These are phyloP conservation scores for Penicillium coffeae DNA, from an alignment of 495 filamentous ascomycete species.

Conservation along the genomic window DNA sequence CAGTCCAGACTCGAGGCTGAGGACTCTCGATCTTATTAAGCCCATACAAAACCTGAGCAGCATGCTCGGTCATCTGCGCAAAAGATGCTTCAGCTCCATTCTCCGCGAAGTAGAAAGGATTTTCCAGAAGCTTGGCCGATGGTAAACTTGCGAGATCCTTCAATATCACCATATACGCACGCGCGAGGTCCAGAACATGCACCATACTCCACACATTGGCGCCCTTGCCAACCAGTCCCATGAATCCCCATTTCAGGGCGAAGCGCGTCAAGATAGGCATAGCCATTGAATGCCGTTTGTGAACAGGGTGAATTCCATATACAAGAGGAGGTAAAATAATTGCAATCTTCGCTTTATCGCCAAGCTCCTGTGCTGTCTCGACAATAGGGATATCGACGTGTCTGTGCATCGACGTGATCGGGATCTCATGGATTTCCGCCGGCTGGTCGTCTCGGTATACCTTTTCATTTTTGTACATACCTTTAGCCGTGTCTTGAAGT, in stretches of 20 bases:
- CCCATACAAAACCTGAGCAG: constrained; percentile 13
- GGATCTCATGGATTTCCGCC: constrained; percentile 28
- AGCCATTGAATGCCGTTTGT: constrained; percentile 28
- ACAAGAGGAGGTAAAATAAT: constrained; percentile 36
- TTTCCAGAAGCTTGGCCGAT: constrained; percentile 11
- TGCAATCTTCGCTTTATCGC: constrained; percentile 29
- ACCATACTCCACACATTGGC: constrained; percentile 22
- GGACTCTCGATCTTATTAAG: background rate
- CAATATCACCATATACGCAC: constrained; percentile 28
- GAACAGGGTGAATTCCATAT: constrained; percentile 25
- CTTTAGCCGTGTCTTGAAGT: constrained; percentile 16
- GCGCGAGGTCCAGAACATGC: constrained; percentile 27
- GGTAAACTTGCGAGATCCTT: constrained; percentile 25
- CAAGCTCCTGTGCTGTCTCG: constrained; percentile 23
- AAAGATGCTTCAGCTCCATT: constrained; percentile 28
- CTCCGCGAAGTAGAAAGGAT: constrained; percentile 38
- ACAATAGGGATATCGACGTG: constrained; percentile 38
- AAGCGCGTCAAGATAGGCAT: constrained; percentile 28
- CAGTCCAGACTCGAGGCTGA: background rate
- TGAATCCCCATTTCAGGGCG: constrained; percentile 33
- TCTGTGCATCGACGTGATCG: constrained; percentile 36
- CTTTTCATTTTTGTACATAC: constrained; percentile 21
- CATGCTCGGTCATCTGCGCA: constrained; percentile 22
- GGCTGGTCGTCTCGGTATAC: constrained; percentile 31
- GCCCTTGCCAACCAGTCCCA: constrained; percentile 25